A percentile compares a stretch with the other conserved stretches of the same genome.
phyloP scores from a whole-genome alignment of 352 stramenopile genomes.

The Aphanomyces cochlioides region DNA sequence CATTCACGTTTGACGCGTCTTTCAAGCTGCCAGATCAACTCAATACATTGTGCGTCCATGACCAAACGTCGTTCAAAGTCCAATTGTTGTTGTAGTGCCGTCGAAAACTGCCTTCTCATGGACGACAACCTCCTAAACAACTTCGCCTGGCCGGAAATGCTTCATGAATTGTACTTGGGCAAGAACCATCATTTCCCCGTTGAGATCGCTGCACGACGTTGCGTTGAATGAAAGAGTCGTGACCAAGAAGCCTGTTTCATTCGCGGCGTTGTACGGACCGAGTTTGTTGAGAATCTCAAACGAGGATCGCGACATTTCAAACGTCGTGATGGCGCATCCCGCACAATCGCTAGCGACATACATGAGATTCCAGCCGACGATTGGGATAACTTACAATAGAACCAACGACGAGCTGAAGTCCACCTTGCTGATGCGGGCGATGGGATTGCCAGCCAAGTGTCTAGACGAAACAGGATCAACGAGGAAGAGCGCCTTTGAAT shows the following conservation, averaged over 20 bases:
- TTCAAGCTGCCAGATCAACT: neutral
- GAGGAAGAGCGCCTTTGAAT: no score
- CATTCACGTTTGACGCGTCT: neutral
- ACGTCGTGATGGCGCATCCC: no score
- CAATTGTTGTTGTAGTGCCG: neutral
- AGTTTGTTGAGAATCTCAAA: no score
- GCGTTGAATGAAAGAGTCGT: no score
- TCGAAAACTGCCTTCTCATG: neutral
- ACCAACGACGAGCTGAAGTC: neutral
- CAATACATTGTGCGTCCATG: neutral
- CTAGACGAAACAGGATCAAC: neutral
- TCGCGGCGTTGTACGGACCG: no score
- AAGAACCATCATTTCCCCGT: no score
- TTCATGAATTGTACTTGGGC: neutral
- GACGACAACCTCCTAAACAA: neutral
- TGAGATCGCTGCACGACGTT: no score
- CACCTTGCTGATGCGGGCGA: neutral
- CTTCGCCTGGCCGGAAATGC: neutral
- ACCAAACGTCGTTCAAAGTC: no score
- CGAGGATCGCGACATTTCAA: no score
- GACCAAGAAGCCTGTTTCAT: no score
- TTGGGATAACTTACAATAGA: neutral
- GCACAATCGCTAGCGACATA: no score
- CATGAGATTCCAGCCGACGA: no score
- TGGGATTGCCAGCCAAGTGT: constrained; percentile 3